Conservation (phyloP, 257 asterid genomes). For the Mitragyna speciosa region DNA sequence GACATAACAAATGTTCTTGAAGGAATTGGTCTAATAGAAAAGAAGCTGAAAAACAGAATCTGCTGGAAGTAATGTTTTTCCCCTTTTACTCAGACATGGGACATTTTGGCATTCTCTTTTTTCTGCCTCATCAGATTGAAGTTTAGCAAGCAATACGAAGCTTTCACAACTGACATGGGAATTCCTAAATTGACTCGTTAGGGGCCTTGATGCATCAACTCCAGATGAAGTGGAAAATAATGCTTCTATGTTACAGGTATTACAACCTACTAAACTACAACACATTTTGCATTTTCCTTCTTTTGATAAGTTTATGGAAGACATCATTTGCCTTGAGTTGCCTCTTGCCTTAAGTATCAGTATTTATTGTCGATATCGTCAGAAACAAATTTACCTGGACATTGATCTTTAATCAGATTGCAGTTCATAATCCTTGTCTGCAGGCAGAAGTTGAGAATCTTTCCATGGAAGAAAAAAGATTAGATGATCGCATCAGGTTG, state of each 20-base stretch:
- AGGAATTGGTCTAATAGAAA: conserved; percentile 94
- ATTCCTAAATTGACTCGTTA: conserved; percentile 16
- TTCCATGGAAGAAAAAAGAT: conserved; percentile 63
- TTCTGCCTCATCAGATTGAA: not conserved
- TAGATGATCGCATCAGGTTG: conserved; percentile 78
- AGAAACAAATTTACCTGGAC: conserved; percentile 10
- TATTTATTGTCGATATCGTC: not conserved
- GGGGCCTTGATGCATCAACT: conserved; percentile 72
- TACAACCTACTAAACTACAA: conserved; percentile 5
- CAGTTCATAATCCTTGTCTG: conserved; percentile 30
- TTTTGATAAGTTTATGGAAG: not conserved
- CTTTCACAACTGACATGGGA: not conserved
- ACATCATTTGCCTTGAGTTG: not conserved
- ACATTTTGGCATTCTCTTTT: not conserved
- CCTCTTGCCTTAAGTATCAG: not conserved
- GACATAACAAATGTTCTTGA: conserved; percentile 96
- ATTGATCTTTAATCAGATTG: conserved; percentile 16
- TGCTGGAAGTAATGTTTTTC: conserved; percentile 47
- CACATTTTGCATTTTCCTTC: not conserved
- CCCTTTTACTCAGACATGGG: not conserved
- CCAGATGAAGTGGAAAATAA: conserved; percentile 74
- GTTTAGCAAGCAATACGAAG: not conserved
- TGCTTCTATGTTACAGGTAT: conserved; percentile 76
- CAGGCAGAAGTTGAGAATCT: conserved; percentile 88
- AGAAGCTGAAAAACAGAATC: conserved; percentile 82